Evolutionary conservation across 2,329 filamentous ascomycete species (phyloP).

Genomic region (Lachnellula suecica): DNA sequence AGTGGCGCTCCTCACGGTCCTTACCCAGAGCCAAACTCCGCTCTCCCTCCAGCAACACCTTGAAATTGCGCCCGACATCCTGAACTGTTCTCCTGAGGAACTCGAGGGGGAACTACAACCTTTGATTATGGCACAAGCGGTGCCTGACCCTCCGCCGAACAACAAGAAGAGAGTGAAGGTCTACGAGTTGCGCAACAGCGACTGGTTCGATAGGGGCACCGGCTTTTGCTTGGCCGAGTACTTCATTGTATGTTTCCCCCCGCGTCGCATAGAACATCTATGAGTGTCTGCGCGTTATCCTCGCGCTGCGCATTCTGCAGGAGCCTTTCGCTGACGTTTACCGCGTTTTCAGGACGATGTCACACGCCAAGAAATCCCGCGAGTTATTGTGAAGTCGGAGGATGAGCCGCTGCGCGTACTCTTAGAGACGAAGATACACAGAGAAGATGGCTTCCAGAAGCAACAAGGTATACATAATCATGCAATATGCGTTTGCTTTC

Average conservation of each 20-base stretch:
- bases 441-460: slow-evolving; percentile 96
- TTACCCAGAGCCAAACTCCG: slow-evolving; percentile 32
- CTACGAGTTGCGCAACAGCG: slow-evolving; percentile 96
- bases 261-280: neutral
- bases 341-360: slow-evolving; percentile 47
- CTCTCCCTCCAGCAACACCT: slow-evolving; percentile 61
- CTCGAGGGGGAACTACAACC: slow-evolving; percentile 56
- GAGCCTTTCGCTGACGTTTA: slow-evolving; percentile 29
- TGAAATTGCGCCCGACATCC: slow-evolving; percentile 53
- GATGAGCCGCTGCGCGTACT: slow-evolving; percentile 82
- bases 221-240: slow-evolving; percentile 79
- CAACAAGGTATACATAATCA: slow-evolving; percentile 72
- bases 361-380: slow-evolving; percentile 72
- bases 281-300: slow-evolving; percentile 5
- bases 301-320: neutral
- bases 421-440: slow-evolving; percentile 85
- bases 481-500: slow-evolving; percentile 15
- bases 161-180: slow-evolving; percentile 89
- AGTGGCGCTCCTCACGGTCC: slow-evolving; percentile 29
- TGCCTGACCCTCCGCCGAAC: slow-evolving; percentile 61
- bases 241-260: slow-evolving; percentile 25
- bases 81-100: slow-evolving; percentile 48
- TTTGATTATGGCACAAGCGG: slow-evolving; percentile 70
- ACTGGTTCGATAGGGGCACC: slow-evolving; percentile 98
- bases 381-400: slow-evolving; percentile 90